Evolutionary conservation across 768 basidiomycete genomes (phyloP).

Genomic region (Peribolospora baueri): DNA sequence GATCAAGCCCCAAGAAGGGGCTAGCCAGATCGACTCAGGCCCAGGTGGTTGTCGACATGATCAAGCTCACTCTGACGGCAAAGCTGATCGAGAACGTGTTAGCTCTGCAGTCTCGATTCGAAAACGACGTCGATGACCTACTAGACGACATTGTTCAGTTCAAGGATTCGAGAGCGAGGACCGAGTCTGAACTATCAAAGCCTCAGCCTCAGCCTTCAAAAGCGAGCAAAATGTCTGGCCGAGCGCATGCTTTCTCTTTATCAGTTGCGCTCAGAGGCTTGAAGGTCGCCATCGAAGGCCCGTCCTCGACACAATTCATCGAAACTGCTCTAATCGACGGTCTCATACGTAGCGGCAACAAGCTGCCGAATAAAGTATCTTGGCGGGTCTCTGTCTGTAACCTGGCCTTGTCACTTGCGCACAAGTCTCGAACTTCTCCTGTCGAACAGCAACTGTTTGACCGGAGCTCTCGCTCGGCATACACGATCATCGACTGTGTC

Average conservation of each 20-base stretch:
- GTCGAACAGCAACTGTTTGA: conserved; percentile 26
- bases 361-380: conserved; percentile 17
- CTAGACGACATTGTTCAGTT: conserved; percentile 31
- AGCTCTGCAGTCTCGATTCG: conserved; percentile 66
- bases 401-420: conserved; percentile 60
- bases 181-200: too few relatives aligned
- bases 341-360: conserved; percentile 23
- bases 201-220: neutral
- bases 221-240: too few relatives aligned
- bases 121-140: conserved; percentile 65
- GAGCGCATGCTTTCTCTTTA: too few relatives aligned
- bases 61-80: conserved; percentile 51
- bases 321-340: conserved; percentile 54
- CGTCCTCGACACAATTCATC: conserved; percentile 44
- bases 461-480: conserved; percentile 47
- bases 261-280: conserved; percentile 39
- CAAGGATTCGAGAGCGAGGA: conserved; percentile 25
- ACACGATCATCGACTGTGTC: conserved; percentile 54
- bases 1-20: too few relatives aligned
- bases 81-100: conserved; percentile 62
- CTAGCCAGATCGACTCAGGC: too few relatives aligned
- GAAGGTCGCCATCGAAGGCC: conserved; percentile 49
- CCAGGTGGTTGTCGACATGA: conserved; percentile 31
- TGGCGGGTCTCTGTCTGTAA: conserved; percentile 54
- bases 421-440: conserved; percentile 23